phyloP scores from a whole-genome alignment of 352 stramenopile species.

The Pythium periplocum region DNA sequence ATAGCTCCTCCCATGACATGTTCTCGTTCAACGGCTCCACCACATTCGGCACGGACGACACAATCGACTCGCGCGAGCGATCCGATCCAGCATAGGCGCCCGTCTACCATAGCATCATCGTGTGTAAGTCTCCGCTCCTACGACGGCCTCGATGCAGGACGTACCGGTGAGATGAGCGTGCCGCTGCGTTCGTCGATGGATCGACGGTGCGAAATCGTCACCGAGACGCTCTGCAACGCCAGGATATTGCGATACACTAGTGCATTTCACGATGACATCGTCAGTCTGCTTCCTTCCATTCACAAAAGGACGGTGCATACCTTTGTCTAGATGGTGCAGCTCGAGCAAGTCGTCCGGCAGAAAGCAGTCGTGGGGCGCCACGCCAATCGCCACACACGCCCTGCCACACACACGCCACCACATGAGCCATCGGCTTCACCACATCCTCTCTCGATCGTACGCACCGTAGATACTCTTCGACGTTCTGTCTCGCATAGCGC shows the following conservation, averaged over 20 bases:
- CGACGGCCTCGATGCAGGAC: too few relatives aligned
- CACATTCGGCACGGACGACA: slow-evolving; percentile 32
- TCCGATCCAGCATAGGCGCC: too few relatives aligned
- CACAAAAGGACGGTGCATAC: slow-evolving; percentile 19
- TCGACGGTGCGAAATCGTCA: slow-evolving; percentile 68
- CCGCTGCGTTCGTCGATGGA: slow-evolving; percentile 80
- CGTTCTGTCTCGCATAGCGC: slow-evolving; percentile 29
- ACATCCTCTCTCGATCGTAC: slow-evolving; percentile 5
- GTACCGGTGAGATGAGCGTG: slow-evolving; percentile 17
- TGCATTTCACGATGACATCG: not conserved
- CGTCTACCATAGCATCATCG: too few relatives aligned
- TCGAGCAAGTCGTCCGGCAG: slow-evolving; percentile 68
- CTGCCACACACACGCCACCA: slow-evolving; percentile 17
- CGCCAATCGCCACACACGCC: slow-evolving; percentile 61
- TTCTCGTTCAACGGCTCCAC: slow-evolving; percentile 36
- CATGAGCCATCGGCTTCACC: slow-evolving; percentile 4
- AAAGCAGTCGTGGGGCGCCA: slow-evolving; percentile 56
- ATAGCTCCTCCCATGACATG: slow-evolving; percentile 50
- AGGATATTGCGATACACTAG: slow-evolving; percentile 81
- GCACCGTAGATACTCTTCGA: slow-evolving; percentile 66
- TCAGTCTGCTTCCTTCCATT: not conserved
- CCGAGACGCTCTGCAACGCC: slow-evolving; percentile 58
- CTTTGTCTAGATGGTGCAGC: slow-evolving; percentile 55
- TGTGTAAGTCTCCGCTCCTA: too few relatives aligned
- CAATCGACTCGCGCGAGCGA: slow-evolving; percentile 13